These are phyloP conservation scores for Penicillium brasilianum DNA, from an alignment of 2,329 filamentous ascomycete species.

Conservation along the genomic window DNA sequence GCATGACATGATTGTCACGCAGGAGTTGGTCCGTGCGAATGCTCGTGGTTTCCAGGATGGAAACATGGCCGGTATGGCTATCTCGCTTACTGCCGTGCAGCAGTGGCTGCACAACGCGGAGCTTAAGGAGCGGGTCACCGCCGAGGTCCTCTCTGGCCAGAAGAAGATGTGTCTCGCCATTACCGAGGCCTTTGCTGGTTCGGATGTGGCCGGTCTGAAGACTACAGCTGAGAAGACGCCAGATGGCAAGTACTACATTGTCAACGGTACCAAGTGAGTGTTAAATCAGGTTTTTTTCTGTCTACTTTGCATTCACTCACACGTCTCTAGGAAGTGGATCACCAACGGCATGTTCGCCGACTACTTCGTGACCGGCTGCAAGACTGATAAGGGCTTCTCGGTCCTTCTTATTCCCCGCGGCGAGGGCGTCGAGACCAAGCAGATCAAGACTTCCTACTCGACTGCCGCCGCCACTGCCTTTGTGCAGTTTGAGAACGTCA, in stretches of 20 bases:
- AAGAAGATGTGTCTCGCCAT: constrained; percentile 91
- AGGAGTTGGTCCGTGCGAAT: constrained; percentile 74
- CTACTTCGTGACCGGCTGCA: constrained; percentile 82
- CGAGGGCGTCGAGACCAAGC: constrained; percentile 68
- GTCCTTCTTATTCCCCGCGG: constrained; percentile 76
- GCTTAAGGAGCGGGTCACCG: constrained; percentile 69
- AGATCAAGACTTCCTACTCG: constrained; percentile 73
- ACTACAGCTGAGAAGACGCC: constrained; percentile 78
- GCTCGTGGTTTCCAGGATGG: constrained; percentile 84
- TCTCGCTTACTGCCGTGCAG: constrained; percentile 77
- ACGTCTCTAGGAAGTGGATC: constrained; percentile 77
- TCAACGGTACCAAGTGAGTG: constrained; percentile 50
- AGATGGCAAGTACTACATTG: constrained; percentile 73
- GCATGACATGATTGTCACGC: constrained; percentile 76
- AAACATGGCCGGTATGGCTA: constrained; percentile 85
- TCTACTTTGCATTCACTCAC: not conserved
- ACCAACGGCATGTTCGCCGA: constrained; percentile 80
- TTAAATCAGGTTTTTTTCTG: not conserved
- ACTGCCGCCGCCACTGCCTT: constrained; percentile 77
- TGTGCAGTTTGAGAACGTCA: constrained; percentile 84
- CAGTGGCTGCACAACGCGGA: constrained; percentile 74
- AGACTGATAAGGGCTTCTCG: constrained; percentile 77
- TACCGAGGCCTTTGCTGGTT: constrained; percentile 85
- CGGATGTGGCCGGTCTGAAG: constrained; percentile 77
- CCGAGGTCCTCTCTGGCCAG: constrained; percentile 76